A percentile compares a stretch with the other conserved stretches of the same genome.
Conservation (phyloP, 768 basidiomycete species). For the Mycena leptocephala region DNA sequence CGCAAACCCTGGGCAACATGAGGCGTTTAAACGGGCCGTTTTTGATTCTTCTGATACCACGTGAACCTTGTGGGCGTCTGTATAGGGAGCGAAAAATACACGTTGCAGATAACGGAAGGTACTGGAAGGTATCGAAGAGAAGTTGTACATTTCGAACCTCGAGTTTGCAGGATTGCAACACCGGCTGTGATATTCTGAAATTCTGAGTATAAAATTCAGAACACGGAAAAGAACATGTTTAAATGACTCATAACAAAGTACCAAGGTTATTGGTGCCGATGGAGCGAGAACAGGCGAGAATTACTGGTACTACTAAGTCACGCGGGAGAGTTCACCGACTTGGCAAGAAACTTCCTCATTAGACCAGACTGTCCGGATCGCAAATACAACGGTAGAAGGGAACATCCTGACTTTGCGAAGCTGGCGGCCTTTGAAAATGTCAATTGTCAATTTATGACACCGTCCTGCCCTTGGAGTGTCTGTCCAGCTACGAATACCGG, state of each 20-base stretch:
- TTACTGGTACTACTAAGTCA: neutral
- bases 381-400: no score
- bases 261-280: neutral
- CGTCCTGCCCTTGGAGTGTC: no score
- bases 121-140: neutral
- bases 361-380: neutral
- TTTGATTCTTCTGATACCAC: conserved; percentile 32
- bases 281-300: neutral
- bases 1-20: conserved; percentile 13
- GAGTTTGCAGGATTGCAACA: neutral
- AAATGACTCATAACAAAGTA: neutral
- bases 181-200: neutral
- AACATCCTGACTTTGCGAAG: no score
- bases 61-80: conserved; percentile 33
- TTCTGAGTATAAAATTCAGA: neutral
- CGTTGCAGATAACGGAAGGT: conserved; percentile 12
- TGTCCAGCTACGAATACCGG: neutral
- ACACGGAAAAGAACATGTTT: neutral
- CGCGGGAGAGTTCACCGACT: neutral
- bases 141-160: neutral
- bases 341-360: neutral
- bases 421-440: no score
- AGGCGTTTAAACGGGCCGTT: conserved; percentile 29
- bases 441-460: neutral
- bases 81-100: neutral